A percentile compares a stretch with the other conserved stretches of the same genome.
These are phyloP conservation scores for Hyaloscypha hepaticicola DNA, from an alignment of 495 filamentous ascomycete genomes.

Conservation along the genomic window DNA sequence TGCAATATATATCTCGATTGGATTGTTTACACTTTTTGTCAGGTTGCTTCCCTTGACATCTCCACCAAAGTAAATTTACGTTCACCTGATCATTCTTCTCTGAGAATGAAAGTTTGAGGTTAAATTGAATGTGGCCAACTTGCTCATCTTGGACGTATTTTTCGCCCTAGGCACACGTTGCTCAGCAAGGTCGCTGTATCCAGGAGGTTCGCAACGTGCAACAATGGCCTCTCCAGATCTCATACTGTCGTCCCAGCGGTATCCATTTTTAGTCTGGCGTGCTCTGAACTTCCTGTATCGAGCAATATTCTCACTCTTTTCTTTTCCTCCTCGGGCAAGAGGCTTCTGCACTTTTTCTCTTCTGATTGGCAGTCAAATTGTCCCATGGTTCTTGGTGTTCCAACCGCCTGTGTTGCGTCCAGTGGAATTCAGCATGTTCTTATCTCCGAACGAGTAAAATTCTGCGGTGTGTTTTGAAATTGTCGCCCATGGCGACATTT, in stretches of 20 bases:
- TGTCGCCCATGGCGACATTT: slow-evolving; percentile 5
- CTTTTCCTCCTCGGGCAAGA: neutral
- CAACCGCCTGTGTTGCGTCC: slow-evolving; percentile 5
- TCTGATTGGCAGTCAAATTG: neutral
- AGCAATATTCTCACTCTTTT: neutral
- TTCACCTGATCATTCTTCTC: neutral
- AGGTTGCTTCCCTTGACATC: neutral
- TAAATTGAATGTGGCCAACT: neutral
- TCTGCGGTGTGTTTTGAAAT: slow-evolving; percentile 3
- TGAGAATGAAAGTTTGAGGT: neutral
- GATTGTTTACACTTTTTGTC: neutral
- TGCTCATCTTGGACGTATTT: neutral
- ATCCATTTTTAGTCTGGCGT: neutral
- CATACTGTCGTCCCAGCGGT: neutral
- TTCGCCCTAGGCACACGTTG: neutral
- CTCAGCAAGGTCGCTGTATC: neutral
- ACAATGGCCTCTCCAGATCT: neutral
- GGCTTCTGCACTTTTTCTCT: neutral
- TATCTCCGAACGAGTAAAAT: neutral
- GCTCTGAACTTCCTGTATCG: neutral
- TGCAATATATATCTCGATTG: neutral
- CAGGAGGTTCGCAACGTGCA: neutral
- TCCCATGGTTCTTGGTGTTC: neutral
- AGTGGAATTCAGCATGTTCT: slow-evolving; percentile 2
- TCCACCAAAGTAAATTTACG: neutral